A percentile compares a stretch with the other conserved stretches of the same genome.
phyloP scores from a whole-genome alignment of 257 asterid genomes.

The Nicotiana paniculata region DNA sequence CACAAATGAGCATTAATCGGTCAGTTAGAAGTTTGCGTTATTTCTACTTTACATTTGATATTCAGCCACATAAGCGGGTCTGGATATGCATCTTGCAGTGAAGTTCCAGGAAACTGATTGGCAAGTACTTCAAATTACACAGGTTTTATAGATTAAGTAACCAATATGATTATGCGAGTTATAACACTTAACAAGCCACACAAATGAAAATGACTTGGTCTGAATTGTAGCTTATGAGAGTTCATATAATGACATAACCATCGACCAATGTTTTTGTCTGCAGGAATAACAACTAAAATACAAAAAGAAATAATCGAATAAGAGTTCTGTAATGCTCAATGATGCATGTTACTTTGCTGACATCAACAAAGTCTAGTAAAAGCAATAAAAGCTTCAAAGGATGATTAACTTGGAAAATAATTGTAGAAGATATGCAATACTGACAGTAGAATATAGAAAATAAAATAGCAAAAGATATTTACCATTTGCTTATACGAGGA shows the following conservation, averaged over 20 bases:
- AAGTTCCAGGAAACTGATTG: neutral
- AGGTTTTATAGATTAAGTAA: neutral
- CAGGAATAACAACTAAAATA: neutral
- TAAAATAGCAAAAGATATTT: neutral
- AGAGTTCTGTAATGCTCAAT: no score
- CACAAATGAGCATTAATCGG: neutral
- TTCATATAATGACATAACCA: neutral
- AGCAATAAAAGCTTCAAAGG: neutral
- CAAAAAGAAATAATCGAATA: neutral
- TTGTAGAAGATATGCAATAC: neutral
- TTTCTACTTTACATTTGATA: neutral
- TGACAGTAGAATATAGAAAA: neutral
- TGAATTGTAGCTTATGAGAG: neutral
- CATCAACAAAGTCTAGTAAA: neutral
- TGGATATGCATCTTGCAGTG: neutral
- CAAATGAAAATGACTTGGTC: neutral
- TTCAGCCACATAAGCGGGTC: neutral
- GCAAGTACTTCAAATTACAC: neutral
- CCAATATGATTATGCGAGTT: neutral
- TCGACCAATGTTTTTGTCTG: neutral
- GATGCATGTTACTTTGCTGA: no score
- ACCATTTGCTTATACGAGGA: constrained; percentile 71
- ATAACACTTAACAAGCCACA: neutral
- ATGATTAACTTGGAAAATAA: neutral
- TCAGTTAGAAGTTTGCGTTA: neutral